Base-by-base conservation (phyloP, 192 early-diverging fungal genomes). In the Backusella parvicylindrica region DNA sequence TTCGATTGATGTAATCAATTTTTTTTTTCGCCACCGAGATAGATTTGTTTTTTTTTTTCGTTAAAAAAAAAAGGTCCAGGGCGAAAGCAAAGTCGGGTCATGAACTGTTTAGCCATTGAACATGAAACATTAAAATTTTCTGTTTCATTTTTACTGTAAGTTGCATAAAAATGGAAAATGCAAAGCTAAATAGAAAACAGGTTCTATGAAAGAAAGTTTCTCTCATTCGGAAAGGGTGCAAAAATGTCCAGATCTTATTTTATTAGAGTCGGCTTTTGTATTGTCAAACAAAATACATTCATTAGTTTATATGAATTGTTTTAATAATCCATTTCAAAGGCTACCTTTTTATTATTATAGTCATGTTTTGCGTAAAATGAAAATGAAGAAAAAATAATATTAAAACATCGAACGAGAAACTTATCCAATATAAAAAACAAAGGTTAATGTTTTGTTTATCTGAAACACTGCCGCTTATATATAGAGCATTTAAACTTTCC, bases 351-450 rank as follows among this genome's bases (percentile, higher is more conserved):
- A 56, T 56, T 21, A 56, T 3, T 26, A 6, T 26, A 56, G 18
- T 56, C 50, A 56, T 56, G 9, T 26, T 56, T 56, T 41, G n/a
- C n/a, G n/a, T 23, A 26, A 56, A 23, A 56, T 23, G 23, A 56
- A 37, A 56, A 56, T 23, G 23, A 56, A 56, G 23, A 56, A 56
- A 56, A 50, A 53, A 50, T 7, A 60, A 28, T 28, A 60, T 26
- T 28, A 60, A 60, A 60, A 60, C 11, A 32, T 28, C 28, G 40
- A 28, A 70, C 40, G 69, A 70, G 69, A 70, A 70, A 70, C 69
- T 21, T 70, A 26, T 11, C 69, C 69, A 70, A 70, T 70, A 36
- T 31, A 43, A 21, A 70, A 47, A 69, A 69, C 6, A 16, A 50
- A 70, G 40, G 21, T 28, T 28, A 28, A 60, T 60, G 53, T 13